Evolutionary conservation across 305 asterid genomes (phyloP), one percentile per base, ranked within the genome.

Genomic region (Fraxinus greggii): DNA sequence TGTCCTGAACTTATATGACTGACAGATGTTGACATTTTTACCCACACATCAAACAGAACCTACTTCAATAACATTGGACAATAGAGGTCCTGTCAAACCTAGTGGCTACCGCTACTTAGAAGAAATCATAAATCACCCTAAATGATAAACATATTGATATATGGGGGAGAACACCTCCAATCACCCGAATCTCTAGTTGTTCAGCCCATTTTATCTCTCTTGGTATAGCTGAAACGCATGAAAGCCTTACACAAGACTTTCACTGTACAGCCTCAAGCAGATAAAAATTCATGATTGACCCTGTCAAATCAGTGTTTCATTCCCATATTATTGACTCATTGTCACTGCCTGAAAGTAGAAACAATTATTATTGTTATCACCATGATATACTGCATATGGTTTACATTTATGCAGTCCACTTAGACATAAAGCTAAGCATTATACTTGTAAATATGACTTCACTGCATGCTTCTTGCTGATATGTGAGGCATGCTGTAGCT

Each of bases 151-250:
- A 65, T 61, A 79, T 13, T 51, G 23, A 28, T 48, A 15, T 61
- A 13, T 40, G 65, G 61, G 32, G 42, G 35, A 63, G 80, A 21
- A 65, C 24, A 26, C 35, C 75, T 76, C 24, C 36, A 31, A 17
- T 72, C 26, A 32, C 24, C 45, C 10, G 2, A 33, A 38, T 23
- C 21, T 45, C 56, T 67, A 75, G 75, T 75, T 29, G 76, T 81
- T 81, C 31, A 13, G 29, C 78, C 35, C 12, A 76, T 45, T 81
- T 36, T 45, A 23, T 5, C 84, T 38, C 23, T 81, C 81, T 29
- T 40, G 76, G 54, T 9, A 77, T 29, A 35, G 31, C 15, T 29
- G 19, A 77, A 77, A 29, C 32, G 2, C n/a, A 7, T 6, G 65
- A 36, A 74, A 81, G 35, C 35, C 67, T 70, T 70, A 56, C 75